Evolutionary conservation across 2,329 filamentous ascomycete genomes (phyloP).

Genomic region (Pseudocercospora musae): DNA sequence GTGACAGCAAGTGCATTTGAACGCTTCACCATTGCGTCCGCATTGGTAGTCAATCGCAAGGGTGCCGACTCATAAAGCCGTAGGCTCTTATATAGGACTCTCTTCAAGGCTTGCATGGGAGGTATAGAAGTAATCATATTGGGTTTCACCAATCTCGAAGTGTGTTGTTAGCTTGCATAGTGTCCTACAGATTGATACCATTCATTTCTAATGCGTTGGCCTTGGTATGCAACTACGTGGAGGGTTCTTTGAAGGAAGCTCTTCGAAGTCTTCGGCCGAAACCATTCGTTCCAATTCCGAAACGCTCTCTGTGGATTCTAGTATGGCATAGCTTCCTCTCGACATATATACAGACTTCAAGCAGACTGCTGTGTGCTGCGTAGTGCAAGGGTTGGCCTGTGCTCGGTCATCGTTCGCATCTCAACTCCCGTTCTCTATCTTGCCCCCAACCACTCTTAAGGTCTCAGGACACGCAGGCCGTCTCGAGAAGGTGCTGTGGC

Average conservation of each 20-base stretch:
- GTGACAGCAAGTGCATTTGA: neutral
- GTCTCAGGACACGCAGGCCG: constrained; percentile 48
- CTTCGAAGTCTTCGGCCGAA: neutral
- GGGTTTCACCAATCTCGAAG: neutral
- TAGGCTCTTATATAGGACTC: neutral
- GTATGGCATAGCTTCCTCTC: neutral
- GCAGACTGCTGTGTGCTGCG: neutral
- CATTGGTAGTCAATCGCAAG: neutral
- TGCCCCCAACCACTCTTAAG: constrained; percentile 20
- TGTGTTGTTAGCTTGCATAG: neutral
- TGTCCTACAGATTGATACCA: neutral
- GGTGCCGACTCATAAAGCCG: neutral
- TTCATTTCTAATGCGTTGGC: neutral
- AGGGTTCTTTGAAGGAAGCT: neutral
- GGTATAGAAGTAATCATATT: neutral
- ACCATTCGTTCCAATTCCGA: neutral
- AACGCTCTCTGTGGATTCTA: neutral
- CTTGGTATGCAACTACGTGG: neutral
- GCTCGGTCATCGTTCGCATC: neutral
- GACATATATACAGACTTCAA: neutral
- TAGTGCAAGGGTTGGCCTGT: neutral
- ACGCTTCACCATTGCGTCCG: neutral
- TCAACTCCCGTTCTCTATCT: neutral
- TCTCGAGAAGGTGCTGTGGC: constrained; percentile 48
- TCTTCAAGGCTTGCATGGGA: neutral